A percentile compares a stretch with the other conserved stretches of the same genome.
Conservation (phyloP, 2,329 filamentous ascomycete species). For the Trichoderma harzianum region DNA sequence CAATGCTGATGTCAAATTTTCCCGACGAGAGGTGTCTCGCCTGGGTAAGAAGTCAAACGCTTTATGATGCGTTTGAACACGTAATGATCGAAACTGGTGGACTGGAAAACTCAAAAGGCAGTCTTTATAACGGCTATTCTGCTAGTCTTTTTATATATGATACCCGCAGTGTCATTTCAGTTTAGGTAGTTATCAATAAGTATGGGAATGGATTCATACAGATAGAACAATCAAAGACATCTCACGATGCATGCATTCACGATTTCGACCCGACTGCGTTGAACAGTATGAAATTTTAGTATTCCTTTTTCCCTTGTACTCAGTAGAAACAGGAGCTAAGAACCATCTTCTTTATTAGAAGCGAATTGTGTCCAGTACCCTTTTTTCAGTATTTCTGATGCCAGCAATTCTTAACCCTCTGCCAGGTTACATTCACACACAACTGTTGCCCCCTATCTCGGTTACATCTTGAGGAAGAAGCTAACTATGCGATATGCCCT, state of each 20-base stretch:
- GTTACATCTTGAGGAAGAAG: slow-evolving; percentile 14
- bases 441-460: slow-evolving; percentile 7
- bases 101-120: background rate
- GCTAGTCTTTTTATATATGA: background rate
- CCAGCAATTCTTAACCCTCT: slow-evolving; percentile 11
- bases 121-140: background rate
- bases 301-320: slow-evolving; percentile 12
- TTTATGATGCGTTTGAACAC: background rate
- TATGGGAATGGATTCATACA: background rate
- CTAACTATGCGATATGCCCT: slow-evolving; percentile 15
- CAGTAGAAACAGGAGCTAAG: slow-evolving; percentile 13
- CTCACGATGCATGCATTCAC: background rate
- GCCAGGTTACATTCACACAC: slow-evolving; percentile 6
- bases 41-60: slow-evolving; percentile 33
- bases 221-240: background rate
- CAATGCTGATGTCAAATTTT: slow-evolving; percentile 52
- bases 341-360: slow-evolving; percentile 17
- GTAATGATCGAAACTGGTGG: background rate
- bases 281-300: slow-evolving; percentile 12
- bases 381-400: slow-evolving; percentile 13
- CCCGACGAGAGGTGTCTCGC: slow-evolving; percentile 52
- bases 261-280: background rate
- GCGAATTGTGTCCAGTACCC: slow-evolving; percentile 16
- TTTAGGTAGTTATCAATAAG: background rate
- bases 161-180: background rate